Evolutionary conservation across 2,329 filamentous ascomycete species (phyloP).

Genomic region (Byssothecium circinans): DNA sequence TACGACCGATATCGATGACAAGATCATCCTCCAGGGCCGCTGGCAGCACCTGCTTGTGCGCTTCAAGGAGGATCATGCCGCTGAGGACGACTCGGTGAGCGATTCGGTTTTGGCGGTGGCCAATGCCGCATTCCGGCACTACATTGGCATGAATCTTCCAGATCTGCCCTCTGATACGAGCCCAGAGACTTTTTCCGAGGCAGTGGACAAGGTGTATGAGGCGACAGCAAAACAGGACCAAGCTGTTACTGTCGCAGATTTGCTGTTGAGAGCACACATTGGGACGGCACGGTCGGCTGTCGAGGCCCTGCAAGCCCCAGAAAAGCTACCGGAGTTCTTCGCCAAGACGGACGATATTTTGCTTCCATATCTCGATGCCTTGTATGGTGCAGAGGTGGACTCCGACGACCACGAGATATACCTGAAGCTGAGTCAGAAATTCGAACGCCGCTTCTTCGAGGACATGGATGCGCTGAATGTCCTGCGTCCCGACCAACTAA

Average conservation of each 20-base stretch:
- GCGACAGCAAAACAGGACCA: too few relatives aligned
- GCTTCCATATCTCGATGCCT: constrained; percentile 75
- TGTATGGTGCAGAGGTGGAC: constrained; percentile 59
- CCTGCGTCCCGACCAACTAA: constrained; percentile 76
- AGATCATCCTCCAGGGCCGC: constrained; percentile 68
- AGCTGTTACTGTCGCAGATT: too few relatives aligned
- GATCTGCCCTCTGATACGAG: too few relatives aligned
- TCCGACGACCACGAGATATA: constrained; percentile 74
- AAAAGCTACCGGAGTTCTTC: constrained; percentile 55
- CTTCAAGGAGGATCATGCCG: constrained; percentile 59
- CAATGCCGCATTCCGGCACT: constrained; percentile 59
- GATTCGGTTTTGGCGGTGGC: too few relatives aligned
- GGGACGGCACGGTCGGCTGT: too few relatives aligned
- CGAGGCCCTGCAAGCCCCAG: constrained; percentile 48
- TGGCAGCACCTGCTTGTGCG: constrained; percentile 77
- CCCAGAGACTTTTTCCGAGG: too few relatives aligned
- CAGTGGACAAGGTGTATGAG: too few relatives aligned
- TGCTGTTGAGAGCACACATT: too few relatives aligned
- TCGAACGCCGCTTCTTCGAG: constrained; percentile 83
- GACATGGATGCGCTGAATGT: constrained; percentile 90
- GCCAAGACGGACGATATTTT: constrained; percentile 68
- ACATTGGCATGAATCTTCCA: too few relatives aligned
- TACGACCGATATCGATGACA: constrained; percentile 65
- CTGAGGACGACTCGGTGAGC: constrained; percentile 51
- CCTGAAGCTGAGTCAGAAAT: constrained; percentile 80